Conservation (phyloP, 148 eudicot species). For the Amaranthus cruentus region DNA sequence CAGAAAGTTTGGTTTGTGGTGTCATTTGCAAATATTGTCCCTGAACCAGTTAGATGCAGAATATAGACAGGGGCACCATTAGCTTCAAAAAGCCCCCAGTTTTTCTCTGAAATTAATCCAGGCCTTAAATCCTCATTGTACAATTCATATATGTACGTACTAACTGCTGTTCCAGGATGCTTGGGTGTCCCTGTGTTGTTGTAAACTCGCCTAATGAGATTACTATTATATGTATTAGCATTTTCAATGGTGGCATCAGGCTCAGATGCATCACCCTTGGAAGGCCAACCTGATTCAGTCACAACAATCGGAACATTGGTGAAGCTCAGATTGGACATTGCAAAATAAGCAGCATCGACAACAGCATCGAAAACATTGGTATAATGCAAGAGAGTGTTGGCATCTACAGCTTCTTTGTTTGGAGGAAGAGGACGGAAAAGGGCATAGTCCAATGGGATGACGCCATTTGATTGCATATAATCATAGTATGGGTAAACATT, state of each 20-base stretch:
- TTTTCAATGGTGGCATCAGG: conserved; percentile 78
- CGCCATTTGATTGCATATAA: conserved; percentile 66
- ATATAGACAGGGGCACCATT: conserved; percentile 68
- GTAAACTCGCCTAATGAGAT: conserved; percentile 64
- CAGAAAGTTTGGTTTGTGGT: conserved; percentile 88
- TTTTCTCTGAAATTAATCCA: conserved; percentile 73
- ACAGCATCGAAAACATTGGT: conserved; percentile 90
- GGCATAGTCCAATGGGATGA: conserved; percentile 79
- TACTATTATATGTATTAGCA: conserved; percentile 83
- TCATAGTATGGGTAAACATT: conserved; percentile 88
- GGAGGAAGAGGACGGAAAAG: conserved; percentile 86
- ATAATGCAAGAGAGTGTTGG: conserved; percentile 88
- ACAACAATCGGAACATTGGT: conserved; percentile 75
- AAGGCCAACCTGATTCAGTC: conserved; percentile 97
- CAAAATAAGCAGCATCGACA: conserved; percentile 82
- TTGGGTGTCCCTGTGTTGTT: conserved; percentile 95
- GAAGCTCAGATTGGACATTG: conserved; percentile 76
- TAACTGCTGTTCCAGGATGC: conserved; percentile 73
- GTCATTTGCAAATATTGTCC: conserved; percentile 70
- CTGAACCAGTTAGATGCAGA: conserved; percentile 71
- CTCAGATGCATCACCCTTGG: conserved; percentile 74
- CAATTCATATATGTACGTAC: conserved; percentile 79
- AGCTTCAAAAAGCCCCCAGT: conserved; percentile 84
- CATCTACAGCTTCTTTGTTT: conserved; percentile 88
- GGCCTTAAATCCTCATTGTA: conserved; percentile 80